phyloP scores from a whole-genome alignment of 2,329 filamentous ascomycete species.

The Pyricularia grisea region DNA sequence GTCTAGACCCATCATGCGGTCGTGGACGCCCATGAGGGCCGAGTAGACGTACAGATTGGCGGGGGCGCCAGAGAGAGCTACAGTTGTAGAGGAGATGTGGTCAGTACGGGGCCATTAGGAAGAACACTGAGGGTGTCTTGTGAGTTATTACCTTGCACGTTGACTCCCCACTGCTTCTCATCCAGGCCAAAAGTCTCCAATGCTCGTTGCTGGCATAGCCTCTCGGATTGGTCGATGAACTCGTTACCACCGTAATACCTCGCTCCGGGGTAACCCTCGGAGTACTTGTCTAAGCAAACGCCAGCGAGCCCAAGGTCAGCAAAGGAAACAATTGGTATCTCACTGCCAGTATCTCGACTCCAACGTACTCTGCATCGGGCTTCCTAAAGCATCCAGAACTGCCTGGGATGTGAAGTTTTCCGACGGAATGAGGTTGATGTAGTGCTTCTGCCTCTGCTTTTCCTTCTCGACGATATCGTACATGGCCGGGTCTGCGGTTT shows the following conservation, averaged over 20 bases:
- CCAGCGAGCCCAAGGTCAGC: neutral
- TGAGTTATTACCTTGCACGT: constrained; percentile 66
- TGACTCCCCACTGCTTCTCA: constrained; percentile 87
- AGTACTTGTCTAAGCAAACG: constrained; percentile 74
- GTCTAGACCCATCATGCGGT: constrained; percentile 93
- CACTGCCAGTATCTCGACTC: neutral
- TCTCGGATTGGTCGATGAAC: constrained; percentile 85
- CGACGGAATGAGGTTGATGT: constrained; percentile 93
- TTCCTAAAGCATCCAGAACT: constrained; percentile 82
- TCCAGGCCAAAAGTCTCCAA: constrained; percentile 80
- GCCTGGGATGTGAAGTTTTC: constrained; percentile 95
- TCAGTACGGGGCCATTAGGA: constrained; percentile 7
- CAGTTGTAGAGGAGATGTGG: constrained; percentile 10
- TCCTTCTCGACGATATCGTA: constrained; percentile 45
- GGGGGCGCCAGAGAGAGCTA: constrained; percentile 66
- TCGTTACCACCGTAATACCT: constrained; percentile 96
- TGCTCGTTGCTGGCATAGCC: constrained; percentile 82
- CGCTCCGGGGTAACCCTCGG: constrained; percentile 92
- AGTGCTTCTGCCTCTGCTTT: constrained; percentile 93
- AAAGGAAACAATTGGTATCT: neutral
- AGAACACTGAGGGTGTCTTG: neutral
- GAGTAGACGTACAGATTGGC: constrained; percentile 92
- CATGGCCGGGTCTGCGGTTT: constrained; percentile 66
- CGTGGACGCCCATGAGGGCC: constrained; percentile 83
- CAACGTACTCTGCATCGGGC: constrained; percentile 80